Conservation (phyloP, 2,329 filamentous ascomycete species). For the Graphilbum ipis-grandicollis region DNA sequence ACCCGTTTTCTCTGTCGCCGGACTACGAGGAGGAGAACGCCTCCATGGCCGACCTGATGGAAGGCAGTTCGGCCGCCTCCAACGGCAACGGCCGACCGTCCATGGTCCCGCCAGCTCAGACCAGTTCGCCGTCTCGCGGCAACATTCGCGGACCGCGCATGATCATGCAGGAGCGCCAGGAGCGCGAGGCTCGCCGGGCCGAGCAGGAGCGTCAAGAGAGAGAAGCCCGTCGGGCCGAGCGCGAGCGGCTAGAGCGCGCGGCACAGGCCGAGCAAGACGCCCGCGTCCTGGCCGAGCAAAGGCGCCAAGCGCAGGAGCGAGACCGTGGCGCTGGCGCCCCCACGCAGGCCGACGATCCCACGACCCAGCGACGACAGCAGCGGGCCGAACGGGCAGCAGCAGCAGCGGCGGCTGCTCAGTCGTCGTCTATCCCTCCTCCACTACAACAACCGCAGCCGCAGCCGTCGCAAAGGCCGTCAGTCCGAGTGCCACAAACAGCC, state of each 20-base stretch:
- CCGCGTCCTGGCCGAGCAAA: constrained; percentile 35
- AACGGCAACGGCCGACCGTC: constrained; percentile 35
- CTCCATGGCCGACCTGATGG: constrained; percentile 63
- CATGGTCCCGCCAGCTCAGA: constrained; percentile 29
- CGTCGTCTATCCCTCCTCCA: too few relatives aligned
- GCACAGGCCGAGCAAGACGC: constrained; percentile 39
- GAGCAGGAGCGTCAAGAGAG: constrained; percentile 47
- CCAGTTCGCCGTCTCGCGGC: constrained; percentile 30
- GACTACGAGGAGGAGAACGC: constrained; percentile 79
- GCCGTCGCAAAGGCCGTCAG: constrained; percentile 3
- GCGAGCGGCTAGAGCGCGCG: constrained; percentile 33
- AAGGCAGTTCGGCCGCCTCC: constrained; percentile 34
- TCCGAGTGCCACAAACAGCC: constrained; percentile 1
- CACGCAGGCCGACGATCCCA: constrained; percentile 12
- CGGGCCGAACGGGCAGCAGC: constrained; percentile 12
- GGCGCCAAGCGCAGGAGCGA: constrained; percentile 13
- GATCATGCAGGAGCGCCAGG: constrained; percentile 76
- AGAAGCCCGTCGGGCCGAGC: constrained; percentile 28
- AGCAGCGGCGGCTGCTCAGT: too few relatives aligned
- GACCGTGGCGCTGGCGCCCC: constrained; percentile 24
- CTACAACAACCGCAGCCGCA: constrained; percentile 4
- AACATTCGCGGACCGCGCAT: constrained; percentile 72
- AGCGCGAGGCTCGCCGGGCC: constrained; percentile 55
- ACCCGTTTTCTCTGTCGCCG: constrained; percentile 66
- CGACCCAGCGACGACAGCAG: constrained; percentile 17